A percentile compares a stretch with the other conserved stretches of the same genome.
Conservation (phyloP, 441 rosid species). For the Jatropha multifida region DNA sequence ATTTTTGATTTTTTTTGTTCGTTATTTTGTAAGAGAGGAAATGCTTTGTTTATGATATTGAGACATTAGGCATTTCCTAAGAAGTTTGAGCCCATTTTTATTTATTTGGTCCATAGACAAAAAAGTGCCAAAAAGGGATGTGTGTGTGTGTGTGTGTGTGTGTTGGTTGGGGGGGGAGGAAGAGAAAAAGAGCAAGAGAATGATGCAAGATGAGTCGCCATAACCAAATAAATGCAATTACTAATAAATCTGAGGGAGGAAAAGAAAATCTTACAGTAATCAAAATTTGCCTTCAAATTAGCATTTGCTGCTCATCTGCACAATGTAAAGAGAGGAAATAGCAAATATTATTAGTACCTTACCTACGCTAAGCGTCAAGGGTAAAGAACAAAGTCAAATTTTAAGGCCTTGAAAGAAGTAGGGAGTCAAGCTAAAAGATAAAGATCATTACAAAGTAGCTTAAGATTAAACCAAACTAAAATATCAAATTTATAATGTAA, state of each 20-base stretch:
- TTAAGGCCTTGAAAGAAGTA: background rate
- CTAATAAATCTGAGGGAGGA: background rate
- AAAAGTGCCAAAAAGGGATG: no score
- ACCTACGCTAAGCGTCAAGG: background rate
- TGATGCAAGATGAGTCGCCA: background rate
- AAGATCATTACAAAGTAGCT: background rate
- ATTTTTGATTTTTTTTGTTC: no score
- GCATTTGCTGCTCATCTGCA: conserved; percentile 16
- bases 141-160: background rate
- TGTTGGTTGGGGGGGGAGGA: background rate
- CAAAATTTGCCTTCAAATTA: conserved; percentile 6
- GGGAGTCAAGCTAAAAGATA: background rate
- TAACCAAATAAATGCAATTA: background rate
- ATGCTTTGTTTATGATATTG: no score
- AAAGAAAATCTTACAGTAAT: conserved; percentile 22
- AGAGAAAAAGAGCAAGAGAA: background rate
- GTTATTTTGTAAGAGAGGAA: no score
- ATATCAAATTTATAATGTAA: background rate
- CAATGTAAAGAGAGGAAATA: background rate
- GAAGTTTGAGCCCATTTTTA: background rate
- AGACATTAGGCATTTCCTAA: background rate
- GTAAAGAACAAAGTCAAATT: background rate
- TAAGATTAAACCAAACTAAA: background rate
- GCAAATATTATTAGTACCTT: background rate
- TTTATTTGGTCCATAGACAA: background rate